Conservation (phyloP, 495 filamentous ascomycete genomes). For the Hypoxylon rickii region DNA sequence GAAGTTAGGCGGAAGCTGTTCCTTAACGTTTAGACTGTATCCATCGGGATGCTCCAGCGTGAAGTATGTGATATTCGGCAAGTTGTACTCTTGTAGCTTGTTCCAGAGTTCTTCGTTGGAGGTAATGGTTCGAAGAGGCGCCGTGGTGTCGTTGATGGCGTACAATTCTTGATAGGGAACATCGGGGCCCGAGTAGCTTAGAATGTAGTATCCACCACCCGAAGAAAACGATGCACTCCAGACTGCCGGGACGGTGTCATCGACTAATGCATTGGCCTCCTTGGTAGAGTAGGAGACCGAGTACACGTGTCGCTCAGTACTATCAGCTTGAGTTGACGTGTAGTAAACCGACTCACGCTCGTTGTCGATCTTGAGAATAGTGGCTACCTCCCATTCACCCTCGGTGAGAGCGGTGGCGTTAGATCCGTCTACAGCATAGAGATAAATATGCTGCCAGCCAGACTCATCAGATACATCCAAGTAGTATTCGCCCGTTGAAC, state of each 20-base stretch:
- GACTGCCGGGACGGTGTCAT: conserved; percentile 50
- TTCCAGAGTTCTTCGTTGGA: conserved; percentile 53
- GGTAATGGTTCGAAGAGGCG: conserved; percentile 52
- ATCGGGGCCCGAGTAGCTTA: conserved; percentile 59
- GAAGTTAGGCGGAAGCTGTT: conserved; percentile 56
- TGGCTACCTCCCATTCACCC: conserved; percentile 60
- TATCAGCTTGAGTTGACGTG: conserved; percentile 58
- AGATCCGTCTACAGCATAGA: conserved; percentile 54
- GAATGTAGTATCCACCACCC: conserved; percentile 58
- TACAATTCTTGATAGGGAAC: conserved; percentile 62
- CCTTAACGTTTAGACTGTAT: conserved; percentile 52
- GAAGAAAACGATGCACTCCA: conserved; percentile 61
- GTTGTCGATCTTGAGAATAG: conserved; percentile 55
- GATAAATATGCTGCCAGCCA: conserved; percentile 61
- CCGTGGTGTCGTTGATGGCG: conserved; percentile 47
- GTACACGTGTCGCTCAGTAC: conserved; percentile 60
- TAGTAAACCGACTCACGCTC: conserved; percentile 57
- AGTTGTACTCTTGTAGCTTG: conserved; percentile 51
- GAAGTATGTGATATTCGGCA: conserved; percentile 55
- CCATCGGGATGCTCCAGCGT: conserved; percentile 53
- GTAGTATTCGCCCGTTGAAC: conserved; percentile 49
- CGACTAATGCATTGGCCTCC: conserved; percentile 55
- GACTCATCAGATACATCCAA: conserved; percentile 60
- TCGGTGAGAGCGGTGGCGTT: conserved; percentile 53
- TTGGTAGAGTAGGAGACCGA: conserved; percentile 53